Percentiles rank a stretch among this genome's conserved stretches.
phyloP scores from a whole-genome alignment of 169 alveolate species.

The Cryptosporidium viatorum region DNA sequence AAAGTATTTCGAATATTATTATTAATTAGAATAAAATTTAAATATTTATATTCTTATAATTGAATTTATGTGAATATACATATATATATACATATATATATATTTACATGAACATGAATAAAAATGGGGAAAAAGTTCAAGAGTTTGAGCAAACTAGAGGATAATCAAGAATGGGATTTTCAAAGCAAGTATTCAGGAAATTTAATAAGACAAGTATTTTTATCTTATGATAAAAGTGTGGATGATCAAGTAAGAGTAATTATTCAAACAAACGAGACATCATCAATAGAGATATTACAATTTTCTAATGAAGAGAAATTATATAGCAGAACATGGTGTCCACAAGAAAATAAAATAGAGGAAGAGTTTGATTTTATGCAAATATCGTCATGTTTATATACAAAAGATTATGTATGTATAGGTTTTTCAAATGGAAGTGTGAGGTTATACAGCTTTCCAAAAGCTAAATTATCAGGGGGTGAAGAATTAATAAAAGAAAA shows the following conservation, averaged over 20 bases:
- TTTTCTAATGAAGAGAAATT: not conserved
- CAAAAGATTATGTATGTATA: constrained; percentile 20
- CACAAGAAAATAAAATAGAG: constrained; percentile 13
- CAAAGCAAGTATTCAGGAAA: constrained; percentile 11
- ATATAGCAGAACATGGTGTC: constrained; percentile 41
- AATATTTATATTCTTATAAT: no score
- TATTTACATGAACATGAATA: no score
- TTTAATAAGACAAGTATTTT: constrained; percentile 33
- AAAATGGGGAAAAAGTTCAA: not conserved
- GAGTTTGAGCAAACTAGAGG: not conserved
- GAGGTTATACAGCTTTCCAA: constrained; percentile 17
- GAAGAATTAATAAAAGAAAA: not conserved
- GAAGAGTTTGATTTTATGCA: constrained; percentile 48
- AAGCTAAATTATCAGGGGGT: not conserved
- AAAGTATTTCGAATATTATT: no score
- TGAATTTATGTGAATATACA: not conserved
- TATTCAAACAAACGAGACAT: constrained; percentile 31
- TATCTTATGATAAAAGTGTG: not conserved
- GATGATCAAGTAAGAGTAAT: constrained; percentile 2
- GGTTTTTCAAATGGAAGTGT: constrained; percentile 69
- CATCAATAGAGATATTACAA: constrained; percentile 39
- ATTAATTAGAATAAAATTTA: no score
- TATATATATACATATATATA: no score
- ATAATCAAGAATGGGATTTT: constrained; percentile 2
- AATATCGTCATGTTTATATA: constrained; percentile 48